These are phyloP conservation scores for Mollisiaceae sp. DNA, from an alignment of 2,329 filamentous ascomycete species.

Conservation along the genomic window DNA sequence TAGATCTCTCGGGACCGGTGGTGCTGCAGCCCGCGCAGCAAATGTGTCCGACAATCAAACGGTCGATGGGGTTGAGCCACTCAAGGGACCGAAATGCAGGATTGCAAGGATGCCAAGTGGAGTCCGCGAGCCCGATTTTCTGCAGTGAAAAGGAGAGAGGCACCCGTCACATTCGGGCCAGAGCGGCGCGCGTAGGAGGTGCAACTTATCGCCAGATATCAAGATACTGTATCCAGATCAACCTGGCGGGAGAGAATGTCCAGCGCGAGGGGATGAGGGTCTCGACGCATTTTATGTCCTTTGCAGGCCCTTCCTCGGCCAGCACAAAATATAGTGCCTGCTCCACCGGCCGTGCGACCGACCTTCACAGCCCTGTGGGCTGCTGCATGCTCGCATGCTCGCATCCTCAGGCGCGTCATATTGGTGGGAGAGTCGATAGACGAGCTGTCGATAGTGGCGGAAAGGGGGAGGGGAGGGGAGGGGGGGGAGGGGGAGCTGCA, in stretches of 20 bases:
- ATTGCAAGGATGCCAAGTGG: neutral
- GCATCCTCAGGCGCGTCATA: conserved; percentile 18
- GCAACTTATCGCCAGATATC: neutral
- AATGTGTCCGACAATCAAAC: neutral
- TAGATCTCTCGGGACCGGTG: neutral
- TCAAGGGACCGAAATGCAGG: neutral
- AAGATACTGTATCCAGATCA: too few relatives aligned
- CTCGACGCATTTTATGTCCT: neutral
- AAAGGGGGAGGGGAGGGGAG: neutral
- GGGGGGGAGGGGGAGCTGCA: neutral
- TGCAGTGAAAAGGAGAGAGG: conserved; percentile 11
- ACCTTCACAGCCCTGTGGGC: conserved; percentile 8
- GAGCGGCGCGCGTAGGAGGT: neutral
- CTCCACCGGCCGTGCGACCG: neutral
- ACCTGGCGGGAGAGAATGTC: too few relatives aligned
- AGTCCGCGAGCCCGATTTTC: neutral
- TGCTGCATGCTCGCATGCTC: conserved; percentile 6
- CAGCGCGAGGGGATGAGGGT: too few relatives aligned
- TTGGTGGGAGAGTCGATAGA: conserved; percentile 16
- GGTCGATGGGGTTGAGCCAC: neutral
- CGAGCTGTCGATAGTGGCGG: neutral
- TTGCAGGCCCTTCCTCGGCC: conserved; percentile 4
- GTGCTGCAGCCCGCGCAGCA: conserved; percentile 2
- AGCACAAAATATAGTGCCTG: neutral
- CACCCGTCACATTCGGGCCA: neutral